Conservation (phyloP, 257 asterid species). For the Forsythia suspensa region DNA sequence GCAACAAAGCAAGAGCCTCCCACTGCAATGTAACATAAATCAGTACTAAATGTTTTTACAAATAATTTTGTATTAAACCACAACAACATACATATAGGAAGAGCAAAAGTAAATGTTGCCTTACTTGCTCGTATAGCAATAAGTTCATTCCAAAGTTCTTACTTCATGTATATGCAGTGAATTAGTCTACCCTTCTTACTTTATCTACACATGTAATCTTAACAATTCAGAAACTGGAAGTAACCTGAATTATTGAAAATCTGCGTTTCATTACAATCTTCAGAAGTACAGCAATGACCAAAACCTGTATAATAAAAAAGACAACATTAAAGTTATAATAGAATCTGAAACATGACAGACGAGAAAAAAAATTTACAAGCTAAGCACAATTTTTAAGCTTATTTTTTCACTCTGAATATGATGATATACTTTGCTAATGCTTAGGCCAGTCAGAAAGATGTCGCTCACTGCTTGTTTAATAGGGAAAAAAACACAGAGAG, state of each 20-base stretch:
- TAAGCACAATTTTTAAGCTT: slow-evolving; percentile 1
- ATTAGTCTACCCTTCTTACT: background rate
- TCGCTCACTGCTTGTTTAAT: slow-evolving; percentile 6
- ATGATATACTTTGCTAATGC: slow-evolving; percentile 19
- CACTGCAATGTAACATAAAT: slow-evolving; percentile 50
- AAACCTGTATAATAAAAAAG: slow-evolving; percentile 58
- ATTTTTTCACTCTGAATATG: slow-evolving; percentile 14
- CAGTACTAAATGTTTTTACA: slow-evolving; percentile 17
- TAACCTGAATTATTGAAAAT: slow-evolving; percentile 93
- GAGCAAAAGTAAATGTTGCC: slow-evolving; percentile 15
- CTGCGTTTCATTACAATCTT: slow-evolving; percentile 86
- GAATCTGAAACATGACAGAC: background rate
- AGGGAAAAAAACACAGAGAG: background rate
- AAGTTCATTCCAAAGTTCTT: slow-evolving; percentile 11
- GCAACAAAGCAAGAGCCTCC: slow-evolving; percentile 99
- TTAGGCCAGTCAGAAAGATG: slow-evolving; percentile 18
- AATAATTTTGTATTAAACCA: background rate
- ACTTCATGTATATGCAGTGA: background rate
- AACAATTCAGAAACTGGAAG: slow-evolving; percentile 25
- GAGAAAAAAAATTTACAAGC: slow-evolving; percentile 10
- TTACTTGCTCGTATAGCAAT: slow-evolving; percentile 15
- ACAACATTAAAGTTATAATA: background rate
- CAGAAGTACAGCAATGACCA: slow-evolving; percentile 91
- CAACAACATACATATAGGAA: background rate
- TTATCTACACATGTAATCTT: background rate